Conservation (phyloP, 192 early-diverging fungal species). For the Podila epicladia region DNA sequence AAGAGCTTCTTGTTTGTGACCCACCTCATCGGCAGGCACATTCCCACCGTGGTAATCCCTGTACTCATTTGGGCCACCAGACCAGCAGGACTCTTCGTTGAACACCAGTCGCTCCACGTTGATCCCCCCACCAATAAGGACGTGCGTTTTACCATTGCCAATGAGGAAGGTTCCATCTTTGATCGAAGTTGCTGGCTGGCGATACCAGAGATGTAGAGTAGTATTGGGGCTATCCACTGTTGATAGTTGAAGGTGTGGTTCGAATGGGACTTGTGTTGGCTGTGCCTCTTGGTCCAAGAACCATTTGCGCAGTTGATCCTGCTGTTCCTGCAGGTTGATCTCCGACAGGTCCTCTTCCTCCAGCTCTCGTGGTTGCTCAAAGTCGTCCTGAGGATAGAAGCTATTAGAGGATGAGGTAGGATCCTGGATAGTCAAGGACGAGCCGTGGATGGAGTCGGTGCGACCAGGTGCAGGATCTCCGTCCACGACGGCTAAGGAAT, state of each 20-base stretch:
- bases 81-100: conserved; percentile 33
- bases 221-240: background rate
- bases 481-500: background rate
- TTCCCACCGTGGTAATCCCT: conserved; percentile 37
- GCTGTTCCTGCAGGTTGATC: no score
- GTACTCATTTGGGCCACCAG: conserved; percentile 28
- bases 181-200: conserved; percentile 10
- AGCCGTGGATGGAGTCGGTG: background rate
- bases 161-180: conserved; percentile 19
- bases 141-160: conserved; percentile 30
- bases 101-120: conserved; percentile 30
- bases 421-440: background rate
- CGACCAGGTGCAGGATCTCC: background rate
- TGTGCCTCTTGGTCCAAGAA: no score
- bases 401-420: background rate
- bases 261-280: background rate
- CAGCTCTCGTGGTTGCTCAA: background rate
- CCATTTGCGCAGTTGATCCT: no score
- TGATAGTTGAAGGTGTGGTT: background rate
- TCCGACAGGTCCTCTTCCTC: no score
- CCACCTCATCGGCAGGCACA: conserved; percentile 8
- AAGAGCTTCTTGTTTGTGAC: conserved; percentile 10
- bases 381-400: background rate
- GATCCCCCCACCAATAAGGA: conserved; percentile 24
- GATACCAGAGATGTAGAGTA: conserved; percentile 35